Base-by-base conservation (phyloP, 495 filamentous ascomycete genomes). In the Terfezia boudieri region DNA sequence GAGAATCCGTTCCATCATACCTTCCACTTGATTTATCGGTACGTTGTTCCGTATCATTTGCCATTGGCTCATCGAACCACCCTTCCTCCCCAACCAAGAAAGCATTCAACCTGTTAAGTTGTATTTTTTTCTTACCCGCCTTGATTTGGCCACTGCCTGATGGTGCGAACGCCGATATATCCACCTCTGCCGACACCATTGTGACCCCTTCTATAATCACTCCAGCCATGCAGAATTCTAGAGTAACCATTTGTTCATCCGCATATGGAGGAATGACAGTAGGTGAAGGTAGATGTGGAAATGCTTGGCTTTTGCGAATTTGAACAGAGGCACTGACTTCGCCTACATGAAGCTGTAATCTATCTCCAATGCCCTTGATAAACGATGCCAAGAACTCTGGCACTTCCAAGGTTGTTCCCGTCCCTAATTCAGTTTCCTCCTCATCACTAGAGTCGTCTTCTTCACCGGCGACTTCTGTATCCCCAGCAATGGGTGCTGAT, bases 311-410 rank as follows among this genome's bases (percentile, higher is more conserved):
- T 51, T 32, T n/a, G 38, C 38, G 22, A 53, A n/a, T 9, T 38
- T 56, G 52, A 52, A 56, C 22, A 46, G 57, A 36, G 49, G 49
- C 16, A 17, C 67, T 81, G 79, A 50, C 76, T 71, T 61, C 73
- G 77, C 51, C 67, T 58, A 3, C 53, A 56, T 16, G 62, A 56
- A 6, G 49, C 55, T 86, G 75, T 23, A 93, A 67, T 41, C 88
- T 77, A 62, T 95, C 86, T 36, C 77, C 71, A 55, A 95, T 77
- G 6, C 86, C 86, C 64, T 86, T 80, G 0, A 96, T 66, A 60
- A 92, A 89, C 23, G 75, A 79, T 9, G 85, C 79, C 12, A 99
- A 71, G 59, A 95, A 89, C 3, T 69, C 76, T 9, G 92, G 92
- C 8, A 96, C 68, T 2, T 81, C 81, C 12, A 92, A 61, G 0